Conservation (phyloP, 352 stramenopile species). For the Phytophthora chlamydospora region DNA sequence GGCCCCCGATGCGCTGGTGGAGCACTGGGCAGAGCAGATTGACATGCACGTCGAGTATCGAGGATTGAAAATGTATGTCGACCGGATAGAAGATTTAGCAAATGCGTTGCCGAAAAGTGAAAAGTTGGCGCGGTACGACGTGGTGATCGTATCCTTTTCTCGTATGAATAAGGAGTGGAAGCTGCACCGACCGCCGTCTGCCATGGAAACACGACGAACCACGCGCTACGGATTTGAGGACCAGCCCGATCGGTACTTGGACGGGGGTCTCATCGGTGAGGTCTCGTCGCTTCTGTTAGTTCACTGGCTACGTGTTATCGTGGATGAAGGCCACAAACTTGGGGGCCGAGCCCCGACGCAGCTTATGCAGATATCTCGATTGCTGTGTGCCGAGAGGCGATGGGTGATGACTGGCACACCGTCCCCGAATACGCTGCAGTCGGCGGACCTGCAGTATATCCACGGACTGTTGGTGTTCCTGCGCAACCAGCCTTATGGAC, state of each 20-base stretch:
- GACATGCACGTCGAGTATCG: conserved; percentile 40
- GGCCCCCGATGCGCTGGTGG: conserved; percentile 63
- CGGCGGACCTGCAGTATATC: conserved; percentile 86
- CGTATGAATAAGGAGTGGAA: conserved; percentile 71
- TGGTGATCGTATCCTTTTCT: conserved; percentile 72
- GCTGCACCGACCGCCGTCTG: conserved; percentile 49
- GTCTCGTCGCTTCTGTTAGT: conserved; percentile 56
- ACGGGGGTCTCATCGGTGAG: conserved; percentile 48
- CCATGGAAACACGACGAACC: conserved; percentile 45
- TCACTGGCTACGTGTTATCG: conserved; percentile 89
- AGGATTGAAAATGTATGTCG: conserved; percentile 45
- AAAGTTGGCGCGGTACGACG: conserved; percentile 56
- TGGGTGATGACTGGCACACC: conserved; percentile 98
- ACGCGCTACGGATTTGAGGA: conserved; percentile 64
- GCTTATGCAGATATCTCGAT: conserved; percentile 81
- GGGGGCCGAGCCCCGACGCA: conserved; percentile 57
- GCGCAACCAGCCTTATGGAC: conserved; percentile 82
- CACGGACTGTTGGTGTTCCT: conserved; percentile 91
- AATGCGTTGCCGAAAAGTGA: conserved; percentile 32
- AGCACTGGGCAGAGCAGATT: conserved; percentile 80
- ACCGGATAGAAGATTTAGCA: conserved; percentile 29
- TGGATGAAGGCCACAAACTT: conserved; percentile 95
- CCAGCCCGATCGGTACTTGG: conserved; percentile 46
- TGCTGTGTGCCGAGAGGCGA: conserved; percentile 83
- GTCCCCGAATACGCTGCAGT: conserved; percentile 86